phyloP scores from a whole-genome alignment of 805 yeast species.

The Lachancea kluyveri region DNA sequence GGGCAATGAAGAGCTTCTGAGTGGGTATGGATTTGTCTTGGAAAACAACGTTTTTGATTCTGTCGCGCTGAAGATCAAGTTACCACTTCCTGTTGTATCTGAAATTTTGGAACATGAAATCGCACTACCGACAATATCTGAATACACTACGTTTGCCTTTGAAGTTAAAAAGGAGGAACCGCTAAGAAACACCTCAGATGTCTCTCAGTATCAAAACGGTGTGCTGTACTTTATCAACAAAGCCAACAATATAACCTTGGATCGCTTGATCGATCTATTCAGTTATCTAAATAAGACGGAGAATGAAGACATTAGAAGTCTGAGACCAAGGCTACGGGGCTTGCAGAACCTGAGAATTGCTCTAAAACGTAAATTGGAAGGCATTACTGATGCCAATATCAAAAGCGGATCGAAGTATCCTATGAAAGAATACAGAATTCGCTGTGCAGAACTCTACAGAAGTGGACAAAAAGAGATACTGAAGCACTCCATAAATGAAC shows the following conservation, averaged over 20 bases:
- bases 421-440: constrained; percentile 12
- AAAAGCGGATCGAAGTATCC: constrained; percentile 7
- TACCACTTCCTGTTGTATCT: constrained; percentile 26
- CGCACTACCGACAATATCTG: constrained; percentile 32
- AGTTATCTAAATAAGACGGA: constrained; percentile 33
- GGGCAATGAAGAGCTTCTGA: constrained; percentile 77
- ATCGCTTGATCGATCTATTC: constrained; percentile 28
- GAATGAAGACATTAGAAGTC: constrained; percentile 28
- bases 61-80: constrained; percentile 55
- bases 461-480: constrained; percentile 44
- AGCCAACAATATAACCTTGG: constrained; percentile 12
- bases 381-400: constrained; percentile 13
- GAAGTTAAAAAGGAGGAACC: constrained; percentile 11
- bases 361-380: constrained; percentile 40
- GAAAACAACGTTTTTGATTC: constrained; percentile 54
- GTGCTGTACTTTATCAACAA: constrained; percentile 30
- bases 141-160: constrained; percentile 37
- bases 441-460: constrained; percentile 40
- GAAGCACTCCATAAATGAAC: constrained; percentile 36
- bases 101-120: constrained; percentile 34
- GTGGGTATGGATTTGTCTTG: constrained; percentile 56
- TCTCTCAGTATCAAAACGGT: constrained; percentile 25
- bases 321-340: constrained; percentile 55
- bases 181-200: constrained; percentile 2
- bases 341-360: constrained; percentile 49